Conservation (phyloP, 768 basidiomycete species). For the Pisolithus marmoratus region DNA sequence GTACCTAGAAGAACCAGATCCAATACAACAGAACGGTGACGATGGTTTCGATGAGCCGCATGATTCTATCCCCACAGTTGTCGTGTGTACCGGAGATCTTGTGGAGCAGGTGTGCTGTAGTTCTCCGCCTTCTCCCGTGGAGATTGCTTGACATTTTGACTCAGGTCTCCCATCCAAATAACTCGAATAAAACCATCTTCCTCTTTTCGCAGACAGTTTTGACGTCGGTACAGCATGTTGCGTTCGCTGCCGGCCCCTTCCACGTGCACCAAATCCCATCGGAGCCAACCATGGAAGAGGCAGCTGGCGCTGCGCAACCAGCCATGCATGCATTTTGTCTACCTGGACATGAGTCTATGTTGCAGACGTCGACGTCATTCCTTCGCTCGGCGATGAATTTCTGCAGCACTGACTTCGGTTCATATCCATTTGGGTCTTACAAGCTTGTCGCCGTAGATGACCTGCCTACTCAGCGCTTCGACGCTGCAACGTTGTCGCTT, state of each 20-base stretch:
- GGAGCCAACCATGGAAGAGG: conserved; percentile 57
- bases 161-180: conserved; percentile 89
- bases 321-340: conserved; percentile 90
- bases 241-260: conserved; percentile 95
- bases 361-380: conserved; percentile 65
- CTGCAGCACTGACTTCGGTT: conserved; percentile 87
- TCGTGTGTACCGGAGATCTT: conserved; percentile 91
- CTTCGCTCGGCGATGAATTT: conserved; percentile 89
- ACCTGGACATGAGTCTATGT: conserved; percentile 75
- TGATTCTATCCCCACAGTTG: conserved; percentile 72
- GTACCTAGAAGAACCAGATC: conserved; percentile 56
- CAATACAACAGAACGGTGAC: conserved; percentile 31
- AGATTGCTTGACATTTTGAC: conserved; percentile 6
- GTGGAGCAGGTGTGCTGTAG: conserved; percentile 72
- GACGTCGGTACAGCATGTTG: conserved; percentile 94
- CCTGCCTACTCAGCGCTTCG: conserved; percentile 73
- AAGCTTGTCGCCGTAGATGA: conserved; percentile 94
- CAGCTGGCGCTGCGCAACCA: conserved; percentile 57
- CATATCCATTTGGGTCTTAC: conserved; percentile 93
- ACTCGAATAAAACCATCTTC: conserved; percentile 92
- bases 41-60: conserved; percentile 43
- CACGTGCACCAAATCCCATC: conserved; percentile 65
- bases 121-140: conserved; percentile 4
- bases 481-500: conserved; percentile 79
- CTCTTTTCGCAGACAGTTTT: conserved; percentile 80